phyloP scores from a whole-genome alignment of 768 basidiomycete species.

The Russula ochroleuca region DNA sequence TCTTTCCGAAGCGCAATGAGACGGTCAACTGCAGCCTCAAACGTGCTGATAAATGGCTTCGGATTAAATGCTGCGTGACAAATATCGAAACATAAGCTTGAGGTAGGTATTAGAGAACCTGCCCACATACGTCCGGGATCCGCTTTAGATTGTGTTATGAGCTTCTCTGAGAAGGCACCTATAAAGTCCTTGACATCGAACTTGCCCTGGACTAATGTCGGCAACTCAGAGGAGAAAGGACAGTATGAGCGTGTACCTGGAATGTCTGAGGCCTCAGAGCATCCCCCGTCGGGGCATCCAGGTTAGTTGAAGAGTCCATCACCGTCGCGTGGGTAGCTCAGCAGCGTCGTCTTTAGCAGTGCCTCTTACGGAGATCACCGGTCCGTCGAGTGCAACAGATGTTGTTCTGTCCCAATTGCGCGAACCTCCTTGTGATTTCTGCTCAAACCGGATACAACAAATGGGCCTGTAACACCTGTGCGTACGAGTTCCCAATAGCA shows the following conservation, averaged over 20 bases:
- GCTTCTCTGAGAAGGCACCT: slow-evolving; percentile 76
- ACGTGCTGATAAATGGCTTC: slow-evolving; percentile 86
- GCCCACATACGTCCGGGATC: slow-evolving; percentile 70
- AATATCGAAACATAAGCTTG: background rate
- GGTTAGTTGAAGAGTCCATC: slow-evolving; percentile 9
- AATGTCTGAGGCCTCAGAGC: slow-evolving; percentile 20
- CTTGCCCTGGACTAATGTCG: slow-evolving; percentile 54
- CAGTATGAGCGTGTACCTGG: slow-evolving; percentile 15
- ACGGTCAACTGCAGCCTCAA: slow-evolving; percentile 86
- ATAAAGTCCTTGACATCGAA: slow-evolving; percentile 92
- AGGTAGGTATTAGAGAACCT: slow-evolving; percentile 20
- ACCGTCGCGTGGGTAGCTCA: background rate
- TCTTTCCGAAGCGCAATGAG: slow-evolving; percentile 84
- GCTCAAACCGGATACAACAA: slow-evolving; percentile 79
- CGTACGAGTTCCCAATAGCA: slow-evolving; percentile 91
- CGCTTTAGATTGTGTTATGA: slow-evolving; percentile 80
- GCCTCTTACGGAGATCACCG: background rate
- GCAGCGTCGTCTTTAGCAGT: background rate
- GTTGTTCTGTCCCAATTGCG: slow-evolving; percentile 94
- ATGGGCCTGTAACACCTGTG: slow-evolving; percentile 90
- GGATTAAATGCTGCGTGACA: slow-evolving; percentile 76
- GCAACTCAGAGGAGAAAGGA: background rate
- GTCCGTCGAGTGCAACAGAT: slow-evolving; percentile 37
- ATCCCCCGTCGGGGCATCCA: slow-evolving; percentile 9
- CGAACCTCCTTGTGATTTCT: slow-evolving; percentile 79